These are phyloP conservation scores for Myriosclerotinia scirpicola DNA, from an alignment of 2,329 filamentous ascomycete genomes.

Conservation along the genomic window DNA sequence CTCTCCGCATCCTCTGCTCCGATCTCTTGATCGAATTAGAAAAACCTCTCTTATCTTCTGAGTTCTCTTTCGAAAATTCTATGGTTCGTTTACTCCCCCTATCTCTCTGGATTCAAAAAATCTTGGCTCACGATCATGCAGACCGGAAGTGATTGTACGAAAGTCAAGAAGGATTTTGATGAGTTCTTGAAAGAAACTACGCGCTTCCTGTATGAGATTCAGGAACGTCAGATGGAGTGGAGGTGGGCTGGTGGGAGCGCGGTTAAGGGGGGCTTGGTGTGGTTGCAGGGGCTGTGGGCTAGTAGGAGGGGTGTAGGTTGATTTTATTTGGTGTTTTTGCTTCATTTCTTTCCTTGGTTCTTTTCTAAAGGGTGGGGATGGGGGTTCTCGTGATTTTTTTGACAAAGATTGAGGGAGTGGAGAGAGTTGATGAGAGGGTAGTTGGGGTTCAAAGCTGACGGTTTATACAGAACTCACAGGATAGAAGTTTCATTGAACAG, in stretches of 20 bases:
- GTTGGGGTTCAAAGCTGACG: not conserved
- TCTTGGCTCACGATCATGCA: constrained; percentile 5
- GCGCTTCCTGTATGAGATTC: constrained; percentile 35
- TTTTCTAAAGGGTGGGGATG: not conserved
- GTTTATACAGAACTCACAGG: constrained; percentile 35
- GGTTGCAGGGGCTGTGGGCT: constrained; percentile 41
- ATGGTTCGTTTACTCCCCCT: not conserved
- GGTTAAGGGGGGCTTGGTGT: constrained; percentile 34
- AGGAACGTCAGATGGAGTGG: constrained; percentile 35
- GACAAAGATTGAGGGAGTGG: not conserved
- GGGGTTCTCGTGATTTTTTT: not conserved
- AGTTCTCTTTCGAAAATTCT: not conserved
- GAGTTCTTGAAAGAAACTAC: constrained; percentile 35
- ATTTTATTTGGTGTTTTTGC: constrained; percentile 8
- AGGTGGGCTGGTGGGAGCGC: constrained; percentile 30
- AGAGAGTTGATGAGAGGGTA: not conserved
- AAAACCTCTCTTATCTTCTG: constrained; percentile 28
- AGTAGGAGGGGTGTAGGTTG: constrained; percentile 37
- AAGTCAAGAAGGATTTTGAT: constrained; percentile 34
- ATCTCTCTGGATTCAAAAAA: not conserved
- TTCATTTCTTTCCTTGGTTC: not conserved
- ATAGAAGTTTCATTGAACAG: constrained; percentile 41
- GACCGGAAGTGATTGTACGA: constrained; percentile 23
- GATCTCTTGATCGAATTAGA: constrained; percentile 33
- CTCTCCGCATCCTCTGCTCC: constrained; percentile 31